Base-by-base conservation (phyloP, 805 yeast species). In the Candida cerambycidarum region DNA sequence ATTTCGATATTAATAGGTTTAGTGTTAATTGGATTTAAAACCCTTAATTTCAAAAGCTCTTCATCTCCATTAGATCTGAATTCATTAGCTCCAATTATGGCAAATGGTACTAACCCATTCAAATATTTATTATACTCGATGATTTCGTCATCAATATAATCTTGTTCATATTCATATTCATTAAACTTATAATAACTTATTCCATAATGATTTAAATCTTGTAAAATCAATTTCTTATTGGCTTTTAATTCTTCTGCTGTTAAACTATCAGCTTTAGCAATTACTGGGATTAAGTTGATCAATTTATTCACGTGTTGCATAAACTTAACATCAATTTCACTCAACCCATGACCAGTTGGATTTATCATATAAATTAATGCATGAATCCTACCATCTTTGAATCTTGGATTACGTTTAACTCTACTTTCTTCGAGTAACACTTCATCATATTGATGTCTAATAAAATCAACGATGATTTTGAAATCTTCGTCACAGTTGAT, bases 361-460 rank as follows among this genome's bases (percentile, higher is more conserved):
- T 68, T 68, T 45, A 71, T 65, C 70, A 71, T 53, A 56, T 71
- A 71, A 36, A 71, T 53, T 53, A 71, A 63, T 16, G 78, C 83
- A 57, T 86, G 95, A 35, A 86, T 86, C 56, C 95, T 74, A 12
- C 90, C 87, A 56, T 86, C 95, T 59, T 83, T 84, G 60, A 86
- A 86, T 43, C 95, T 69, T 21, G 95, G 95, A 54, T 86, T 86
- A 72, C 95, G 78, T 68, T 85, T 83, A 34, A 86, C 86, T 51
- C 89, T 76, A 44, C 85, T 78, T 57, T 86, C 95, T 59, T 86
- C 95, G 49, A 85, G 75, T 48, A 86, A 68, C 28, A 85, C 86
- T 57, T 85, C 93, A 60, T 86, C 95, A 61, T 82, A 86, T 60
- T 86, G 93, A 55, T 84, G 89, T 58, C 85, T 82, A 47, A 86